Evolutionary conservation across 2,329 filamentous ascomycete genomes (phyloP), one percentile per base, ranked within the genome.

Genomic region (Parascedosporium putredinis): DNA sequence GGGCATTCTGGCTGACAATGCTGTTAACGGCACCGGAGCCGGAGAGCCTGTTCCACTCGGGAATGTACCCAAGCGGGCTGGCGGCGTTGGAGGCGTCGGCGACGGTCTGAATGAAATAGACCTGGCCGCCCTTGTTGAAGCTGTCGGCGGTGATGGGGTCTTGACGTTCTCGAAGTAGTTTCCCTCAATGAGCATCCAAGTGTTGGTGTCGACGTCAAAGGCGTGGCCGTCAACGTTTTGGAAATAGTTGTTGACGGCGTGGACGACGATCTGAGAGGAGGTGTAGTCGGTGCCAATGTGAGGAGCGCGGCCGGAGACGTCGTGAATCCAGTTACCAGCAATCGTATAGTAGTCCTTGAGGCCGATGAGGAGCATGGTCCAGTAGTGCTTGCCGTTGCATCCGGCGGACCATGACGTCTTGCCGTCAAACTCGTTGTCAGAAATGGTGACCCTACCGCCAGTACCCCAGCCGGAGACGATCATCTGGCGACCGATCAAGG

Each of bases 381-480:
- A 74, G 62, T 74, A 74, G 55, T 72, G 69, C 42, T 74, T 61
- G 22, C 59, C 60, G 50, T 74, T 67, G 54, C 71, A 74, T 23
- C 61, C 62, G 8, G 68, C 63, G 1, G 69, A 72, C 56, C 65
- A 70, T 22, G 55, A 59, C 0, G 70, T 71, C 2, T 54, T 52
- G 5, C 71, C 71, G 49, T 74, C 63, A 52, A 74, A 66, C 33
- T 69, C 67, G 55, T 62, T 68, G 63, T 74, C 73, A 8, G 68
- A 70, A 45, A 74, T 62, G 1, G 71, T 72, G 1, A 72, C 63
- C 45, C 63, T 63, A 16, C 63, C 51, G 12, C 29, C 51, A 12
- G 29, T 3, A 16, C 46, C 42, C 33, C 46, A 55, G 29, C 51
- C 53, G 34, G 55, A 56, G 6, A 57, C 55, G 36, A 71, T 59